Base-by-base conservation (phyloP, 257 asterid species). In the Solanum dulcamara region DNA sequence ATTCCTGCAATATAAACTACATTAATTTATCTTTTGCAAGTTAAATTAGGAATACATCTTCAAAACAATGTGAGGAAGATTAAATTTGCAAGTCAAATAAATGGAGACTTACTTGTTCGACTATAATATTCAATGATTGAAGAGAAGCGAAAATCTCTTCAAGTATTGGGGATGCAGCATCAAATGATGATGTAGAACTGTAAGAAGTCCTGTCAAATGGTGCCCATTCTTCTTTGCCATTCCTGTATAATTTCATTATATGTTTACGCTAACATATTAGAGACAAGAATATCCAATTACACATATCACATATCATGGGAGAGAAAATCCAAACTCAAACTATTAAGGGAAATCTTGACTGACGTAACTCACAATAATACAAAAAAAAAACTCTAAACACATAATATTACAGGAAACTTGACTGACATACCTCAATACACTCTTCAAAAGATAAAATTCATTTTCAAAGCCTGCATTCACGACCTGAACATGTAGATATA, bases 401-500 rank as follows among this genome's bases (percentile, higher is more conserved):
- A 26, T 11, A 75, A 14, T 46, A 17, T 77, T 15, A 46, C 15
- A 18, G 60, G 42, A 68, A 82, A 77, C 59, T 81, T 32, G 68
- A 46, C 74, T 60, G 66, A 60, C 93, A 84, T 91, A 96, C 99
- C 90, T 92, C 60, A 89, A 55, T 66, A 87, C 89, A 82, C 90
- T 91, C 86, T 90, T 91, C 80, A 96, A 89, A 84, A 96, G 92
- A 87, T 84, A 92, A 89, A 94, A 96, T 88, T 96, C 99, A 57
- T 87, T 93, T 91, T 96, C 99, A 85, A 96, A 96, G 72, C 99
- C 99, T 83, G 98, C 98, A 88, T 94, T 94, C 95, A 94, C 85
- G 42, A 85, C 93, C 99, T 96, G 97, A 88, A 91, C 71, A 35
- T 77, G 77, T 51, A 89, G 87, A 82, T 84, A 88, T 40, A 26